These are phyloP conservation scores for Peronospora farinosa DNA, from an alignment of 352 stramenopile genomes.

Conservation along the genomic window DNA sequence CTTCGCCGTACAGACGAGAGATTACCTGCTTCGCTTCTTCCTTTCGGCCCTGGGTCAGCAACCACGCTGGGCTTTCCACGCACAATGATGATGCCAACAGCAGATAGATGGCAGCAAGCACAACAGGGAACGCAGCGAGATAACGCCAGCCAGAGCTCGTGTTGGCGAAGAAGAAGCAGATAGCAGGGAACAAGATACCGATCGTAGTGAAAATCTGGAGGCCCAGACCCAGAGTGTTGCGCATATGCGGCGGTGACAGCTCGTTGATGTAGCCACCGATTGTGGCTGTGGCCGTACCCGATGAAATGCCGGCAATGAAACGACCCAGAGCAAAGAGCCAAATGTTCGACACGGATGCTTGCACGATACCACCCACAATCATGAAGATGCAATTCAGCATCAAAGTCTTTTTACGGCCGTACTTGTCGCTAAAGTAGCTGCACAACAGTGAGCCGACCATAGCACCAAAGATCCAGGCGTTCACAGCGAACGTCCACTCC, in stretches of 20 bases:
- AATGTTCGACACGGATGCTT: slow-evolving; percentile 25
- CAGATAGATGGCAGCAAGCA: slow-evolving; percentile 18
- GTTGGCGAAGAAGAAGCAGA: slow-evolving; percentile 22
- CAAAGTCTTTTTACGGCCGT: slow-evolving; percentile 19
- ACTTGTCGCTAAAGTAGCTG: slow-evolving; percentile 19
- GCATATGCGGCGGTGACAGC: slow-evolving; percentile 18
- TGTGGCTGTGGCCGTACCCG: slow-evolving; percentile 32
- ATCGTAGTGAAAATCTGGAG: slow-evolving; percentile 17
- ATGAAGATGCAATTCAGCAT: slow-evolving; percentile 36
- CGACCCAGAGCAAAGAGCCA: slow-evolving; percentile 21
- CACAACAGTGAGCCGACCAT: slow-evolving; percentile 18
- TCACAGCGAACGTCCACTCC: slow-evolving; percentile 24
- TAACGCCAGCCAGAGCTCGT: slow-evolving; percentile 22
- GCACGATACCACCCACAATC: slow-evolving; percentile 28
- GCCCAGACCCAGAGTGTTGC: slow-evolving; percentile 14
- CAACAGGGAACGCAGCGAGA: slow-evolving; percentile 18
- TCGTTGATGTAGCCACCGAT: slow-evolving; percentile 28
- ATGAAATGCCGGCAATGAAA: slow-evolving; percentile 33
- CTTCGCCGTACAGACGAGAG: slow-evolving; percentile 26
- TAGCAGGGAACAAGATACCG: slow-evolving; percentile 14
- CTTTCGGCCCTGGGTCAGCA: slow-evolving; percentile 31
- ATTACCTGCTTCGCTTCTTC: slow-evolving; percentile 25
- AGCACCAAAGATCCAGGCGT: slow-evolving; percentile 22
- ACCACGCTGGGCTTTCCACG: slow-evolving; percentile 36
- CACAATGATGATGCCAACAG: slow-evolving; percentile 15